These are phyloP conservation scores for Irpex sp. DNA, from an alignment of 1,284 basidiomycete species.

Conservation along the genomic window DNA sequence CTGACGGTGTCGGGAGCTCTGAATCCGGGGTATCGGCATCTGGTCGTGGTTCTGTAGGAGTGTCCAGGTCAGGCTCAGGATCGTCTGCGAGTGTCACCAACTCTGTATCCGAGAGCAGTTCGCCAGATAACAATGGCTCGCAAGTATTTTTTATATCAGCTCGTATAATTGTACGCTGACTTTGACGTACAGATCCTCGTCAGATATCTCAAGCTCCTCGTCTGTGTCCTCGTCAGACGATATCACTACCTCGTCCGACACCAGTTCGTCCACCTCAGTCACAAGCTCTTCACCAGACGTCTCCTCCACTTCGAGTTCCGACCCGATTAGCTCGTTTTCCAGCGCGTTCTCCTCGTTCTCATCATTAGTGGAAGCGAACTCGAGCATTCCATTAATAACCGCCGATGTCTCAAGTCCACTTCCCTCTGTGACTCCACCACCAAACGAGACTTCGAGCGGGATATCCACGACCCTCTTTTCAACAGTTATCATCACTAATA, in stretches of 20 bases:
- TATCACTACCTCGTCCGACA: neutral
- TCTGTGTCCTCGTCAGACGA: neutral
- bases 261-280: neutral
- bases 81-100: neutral
- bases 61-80: neutral
- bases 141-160: neutral
- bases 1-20: neutral
- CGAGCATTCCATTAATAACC: neutral
- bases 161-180: neutral
- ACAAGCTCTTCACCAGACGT: neutral
- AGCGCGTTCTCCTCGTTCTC: neutral
- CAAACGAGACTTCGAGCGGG: neutral
- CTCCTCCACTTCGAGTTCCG: neutral
- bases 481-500: constrained; percentile 11
- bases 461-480: constrained; percentile 18
- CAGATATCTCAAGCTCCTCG: neutral
- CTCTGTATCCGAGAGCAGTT: neutral
- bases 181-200: neutral
- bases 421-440: neutral
- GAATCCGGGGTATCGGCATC: neutral
- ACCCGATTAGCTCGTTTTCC: neutral
- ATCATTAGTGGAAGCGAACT: neutral
- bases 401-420: neutral
- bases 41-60: neutral
- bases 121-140: neutral